Evolutionary conservation across 495 filamentous ascomycete genomes (phyloP), one percentile per base, ranked within the genome.

Genomic region (Daldinia childiae): DNA sequence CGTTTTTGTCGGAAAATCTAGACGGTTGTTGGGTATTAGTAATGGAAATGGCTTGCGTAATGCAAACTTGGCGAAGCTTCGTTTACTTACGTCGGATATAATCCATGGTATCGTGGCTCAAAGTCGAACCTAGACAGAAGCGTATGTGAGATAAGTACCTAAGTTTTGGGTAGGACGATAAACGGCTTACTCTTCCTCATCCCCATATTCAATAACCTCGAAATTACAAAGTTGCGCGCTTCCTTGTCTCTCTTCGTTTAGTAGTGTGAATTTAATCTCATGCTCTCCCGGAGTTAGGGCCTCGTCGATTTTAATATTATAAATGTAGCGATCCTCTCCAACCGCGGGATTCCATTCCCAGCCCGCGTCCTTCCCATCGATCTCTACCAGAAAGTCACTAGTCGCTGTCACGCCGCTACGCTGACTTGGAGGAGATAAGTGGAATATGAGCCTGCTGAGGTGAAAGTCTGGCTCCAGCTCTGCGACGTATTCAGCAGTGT

Each of bases 11-110:
- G n/a, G 66, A 70, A 60, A 76, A 76, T 43, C 74, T 76, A 54
- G 19, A 29, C 0, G 11, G 57, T 21, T 27, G 21, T 29, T 21
- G 45, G 32, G 7, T 32, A 51, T 50, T 11, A 63, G 41, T 30
- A 5, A 6, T 15, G n/a, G 2, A 3, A n/a, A 0, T 30, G 45
- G 43, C 5, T 26, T 27, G 15, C 26, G 1, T 15, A 17, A 9
- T 6, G 24, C n/a, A 0, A 30, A 2, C 8, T 36, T 2, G n/a
- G 41, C 2, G 27, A 55, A 17, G 19, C 48, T 27, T 30, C 6
- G 3, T 45, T 51, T n/a, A 66, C 74, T 73, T 41, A 76, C 74
- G 74, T 76, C 0, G 74, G 74, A 29, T 74, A 76, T 58, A 76
- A 57, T 32, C 74, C 74, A 14, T 74, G 57, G 41, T 74, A 74